Evolutionary conservation across 805 yeast species (phyloP).

Genomic region (Lipomyces yamanashiensis): DNA sequence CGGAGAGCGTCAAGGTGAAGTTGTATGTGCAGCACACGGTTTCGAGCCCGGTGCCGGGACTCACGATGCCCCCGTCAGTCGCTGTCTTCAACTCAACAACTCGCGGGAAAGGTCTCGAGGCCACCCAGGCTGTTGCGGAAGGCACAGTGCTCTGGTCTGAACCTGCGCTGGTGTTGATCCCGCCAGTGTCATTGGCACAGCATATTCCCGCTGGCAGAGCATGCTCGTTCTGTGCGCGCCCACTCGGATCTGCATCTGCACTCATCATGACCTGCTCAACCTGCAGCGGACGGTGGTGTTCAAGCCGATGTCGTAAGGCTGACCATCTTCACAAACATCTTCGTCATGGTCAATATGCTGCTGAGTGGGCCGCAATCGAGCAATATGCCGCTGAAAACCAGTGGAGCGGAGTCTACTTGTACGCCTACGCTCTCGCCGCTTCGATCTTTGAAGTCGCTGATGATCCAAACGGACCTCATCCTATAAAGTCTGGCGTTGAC

Average conservation of each 20-base stretch:
- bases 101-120: slow-evolving; percentile 61
- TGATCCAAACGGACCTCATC: slow-evolving; percentile 39
- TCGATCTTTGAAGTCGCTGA: slow-evolving; percentile 6
- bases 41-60: slow-evolving; percentile 55
- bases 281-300: slow-evolving; percentile 75
- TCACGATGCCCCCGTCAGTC: slow-evolving; percentile 49
- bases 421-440: slow-evolving; percentile 55
- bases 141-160: slow-evolving; percentile 69
- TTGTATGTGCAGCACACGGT: slow-evolving; percentile 58
- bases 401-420: slow-evolving; percentile 71
- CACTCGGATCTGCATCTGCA: slow-evolving; percentile 47
- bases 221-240: slow-evolving; percentile 72
- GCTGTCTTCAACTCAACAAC: slow-evolving; percentile 55
- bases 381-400: slow-evolving; percentile 65
- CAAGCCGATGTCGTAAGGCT: slow-evolving; percentile 59
- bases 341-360: slow-evolving; percentile 57
- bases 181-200: slow-evolving; percentile 68
- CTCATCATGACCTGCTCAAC: slow-evolving; percentile 64
- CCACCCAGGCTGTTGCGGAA: slow-evolving; percentile 52
- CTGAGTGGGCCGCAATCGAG: slow-evolving; percentile 61
- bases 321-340: slow-evolving; percentile 60
- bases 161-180: slow-evolving; percentile 61
- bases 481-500: slow-evolving; percentile 51
- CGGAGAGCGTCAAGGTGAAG: slow-evolving; percentile 14
- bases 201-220: slow-evolving; percentile 66